Base-by-base conservation (phyloP, 176 grass and related monocot species). In the barley (Hordeum vulgare) region DNA sequence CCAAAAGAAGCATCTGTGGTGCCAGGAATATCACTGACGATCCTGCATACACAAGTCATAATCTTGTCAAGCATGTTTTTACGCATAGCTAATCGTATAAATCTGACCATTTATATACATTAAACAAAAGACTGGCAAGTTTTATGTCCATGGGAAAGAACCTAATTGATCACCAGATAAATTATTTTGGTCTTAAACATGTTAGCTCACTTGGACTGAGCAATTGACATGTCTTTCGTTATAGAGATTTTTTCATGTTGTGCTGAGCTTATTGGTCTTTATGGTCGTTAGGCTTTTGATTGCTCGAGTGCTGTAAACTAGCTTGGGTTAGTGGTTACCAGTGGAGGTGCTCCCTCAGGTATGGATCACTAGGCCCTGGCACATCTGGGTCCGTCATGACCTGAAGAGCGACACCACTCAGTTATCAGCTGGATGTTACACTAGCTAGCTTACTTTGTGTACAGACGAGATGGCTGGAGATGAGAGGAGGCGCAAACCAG, bases 301-400 rank as follows among this genome's bases (percentile, higher is more conserved):
- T 8, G 7, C 27, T 75, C 17, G 33, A 67, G 17, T 21, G 9
- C 28, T 67, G 3, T 67, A 57, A 31, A 2, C 35, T 77, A 26
- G 36, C 14, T 62, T 64, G 54, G 21, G 17, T 42, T 27, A 68
- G 13, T 11, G 35, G 33, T 82, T 92, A 97, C 94, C 94, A 97
- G 73, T 97, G 94, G 59, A 97, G 81, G 81, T 97, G 91, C 82
- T 97, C 94, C 41, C 94, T 90, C 65, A 97, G 80, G 37, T 97
- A 97, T 49, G 94, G 94, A 86, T 97, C 94, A 70, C 94, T 97
- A 71, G 94, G 94, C 33, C 94, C 94, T 41, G 94, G 94, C n/a
- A 97, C 94, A 44, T 97, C 94, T 62, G 94, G 94, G 57, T 97
- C 94, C 68, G 94, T 97, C 94, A 97, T 92, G 65, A 97, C 80